Conservation (phyloP, 768 basidiomycete species). For the Suillus cothurnatus region DNA sequence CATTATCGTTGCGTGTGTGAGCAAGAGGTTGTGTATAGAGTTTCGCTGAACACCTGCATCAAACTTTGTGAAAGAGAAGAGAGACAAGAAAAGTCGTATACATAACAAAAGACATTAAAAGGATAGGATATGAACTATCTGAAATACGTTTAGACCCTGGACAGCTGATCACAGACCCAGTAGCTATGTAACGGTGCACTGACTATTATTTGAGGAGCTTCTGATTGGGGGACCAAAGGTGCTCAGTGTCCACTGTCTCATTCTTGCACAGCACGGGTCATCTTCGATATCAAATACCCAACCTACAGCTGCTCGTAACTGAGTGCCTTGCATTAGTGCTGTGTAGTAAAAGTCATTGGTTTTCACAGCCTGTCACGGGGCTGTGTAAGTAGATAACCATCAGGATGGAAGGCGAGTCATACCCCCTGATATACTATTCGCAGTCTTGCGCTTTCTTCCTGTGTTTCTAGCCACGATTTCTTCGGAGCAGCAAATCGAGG, state of each 20-base stretch:
- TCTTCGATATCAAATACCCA: constrained; percentile 12
- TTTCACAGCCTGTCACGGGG: constrained; percentile 7
- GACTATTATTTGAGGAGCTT: constrained; percentile 7
- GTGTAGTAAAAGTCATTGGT: background rate
- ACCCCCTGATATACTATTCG: constrained; percentile 7
- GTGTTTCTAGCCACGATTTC: constrained; percentile 9
- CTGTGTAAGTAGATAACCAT: background rate
- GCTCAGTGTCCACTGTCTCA: constrained; percentile 12
- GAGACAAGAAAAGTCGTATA: background rate
- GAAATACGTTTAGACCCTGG: too few species aligned
- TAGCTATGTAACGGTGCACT: background rate
- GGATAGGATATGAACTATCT: background rate
- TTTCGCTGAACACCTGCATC: background rate
- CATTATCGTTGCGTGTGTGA: background rate
- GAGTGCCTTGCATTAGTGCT: constrained; percentile 13
- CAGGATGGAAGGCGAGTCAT: background rate
- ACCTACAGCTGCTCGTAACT: constrained; percentile 12
- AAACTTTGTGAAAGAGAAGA: background rate
- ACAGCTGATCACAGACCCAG: background rate
- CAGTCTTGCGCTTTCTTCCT: constrained; percentile 11
- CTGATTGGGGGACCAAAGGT: constrained; percentile 13
- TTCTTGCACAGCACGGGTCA: constrained; percentile 9
- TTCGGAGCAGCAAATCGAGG: constrained; percentile 15
- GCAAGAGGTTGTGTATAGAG: too few species aligned
- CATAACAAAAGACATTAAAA: too few species aligned